Evolutionary conservation across 2,329 filamentous ascomycete species (phyloP), one percentile per base, ranked within the genome.

Genomic region (Pseudocercospora fijiensis): DNA sequence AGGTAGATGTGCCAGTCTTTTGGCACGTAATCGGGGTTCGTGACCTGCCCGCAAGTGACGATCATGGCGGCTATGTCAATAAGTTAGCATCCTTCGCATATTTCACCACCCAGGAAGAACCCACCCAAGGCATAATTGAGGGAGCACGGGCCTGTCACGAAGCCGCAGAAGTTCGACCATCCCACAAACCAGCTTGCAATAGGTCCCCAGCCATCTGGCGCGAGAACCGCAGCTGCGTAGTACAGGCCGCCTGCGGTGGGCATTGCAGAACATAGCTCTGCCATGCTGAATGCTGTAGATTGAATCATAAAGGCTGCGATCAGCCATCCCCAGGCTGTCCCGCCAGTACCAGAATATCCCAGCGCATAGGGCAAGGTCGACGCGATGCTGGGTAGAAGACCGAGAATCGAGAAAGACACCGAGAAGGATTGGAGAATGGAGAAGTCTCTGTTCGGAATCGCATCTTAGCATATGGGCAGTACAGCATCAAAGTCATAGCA

Each of bases 171-270:
- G 41, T 76, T 76, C 2, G 66, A 70, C 73, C 73, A 76, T 5
- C 74, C 74, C 2, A 72, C 69, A 27, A 75, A 69, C 69, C 70
- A 72, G 7, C 62, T 58, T 8, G 65, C 65, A 10, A 70, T 56
- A 1, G 68, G 69, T 16, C 68, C 70, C 67, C 69, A 72, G 9
- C 73, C 76, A 26, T 74, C 70, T 16, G 76, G 76, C 20, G 76
- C 76, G 6, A 78, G 67, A 7, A 76, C 74, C 10, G 74, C 74
- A 24, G 64, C 55, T 3, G 70, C 69, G 49, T 71, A 77, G 63
- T 77, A 77, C 3, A 77, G 69, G 9, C 75, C 76, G 11, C 66
- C 66, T 1, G 86, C 86, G 2, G 70, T 73, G 8, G 73, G 74
- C 75, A 77, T 76, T 27, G 69, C 68, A 26, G 71, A 74, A 51